Conservation (phyloP, 257 asterid genomes). For the Osmanthus fragrans region DNA sequence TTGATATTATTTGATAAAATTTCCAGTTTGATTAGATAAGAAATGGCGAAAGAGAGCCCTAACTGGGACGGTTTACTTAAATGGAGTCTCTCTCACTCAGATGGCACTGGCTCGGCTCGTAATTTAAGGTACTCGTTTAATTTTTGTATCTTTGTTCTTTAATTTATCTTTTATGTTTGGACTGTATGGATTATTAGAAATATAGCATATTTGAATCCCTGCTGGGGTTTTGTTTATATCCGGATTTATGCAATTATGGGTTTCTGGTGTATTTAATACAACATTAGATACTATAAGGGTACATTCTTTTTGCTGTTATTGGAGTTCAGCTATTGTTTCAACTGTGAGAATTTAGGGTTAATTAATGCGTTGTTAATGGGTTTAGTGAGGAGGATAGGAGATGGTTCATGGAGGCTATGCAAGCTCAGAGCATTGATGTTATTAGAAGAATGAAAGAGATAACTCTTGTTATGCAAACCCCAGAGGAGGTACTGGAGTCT, state of each 20-base stretch:
- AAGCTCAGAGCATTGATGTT: conserved; percentile 81
- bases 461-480: conserved; percentile 80
- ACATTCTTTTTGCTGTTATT: neutral
- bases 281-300: neutral
- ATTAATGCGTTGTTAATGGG: neutral
- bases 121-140: conserved; percentile 52
- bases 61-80: conserved; percentile 94
- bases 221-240: neutral
- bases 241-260: too few species aligned
- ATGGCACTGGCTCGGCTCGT: conserved; percentile 66
- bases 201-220: neutral
- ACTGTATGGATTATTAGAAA: neutral
- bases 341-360: neutral
- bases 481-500: conserved; percentile 73
- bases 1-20: neutral
- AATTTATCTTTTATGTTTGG: neutral
- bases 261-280: too few species aligned
- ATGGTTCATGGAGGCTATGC: conserved; percentile 99
- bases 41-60: conserved; percentile 80
- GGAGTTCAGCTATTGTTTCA: conserved; percentile 11
- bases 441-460: conserved; percentile 85
- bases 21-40: conserved; percentile 2
- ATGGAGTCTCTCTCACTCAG: conserved; percentile 92
- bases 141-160: neutral
- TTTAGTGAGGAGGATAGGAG: conserved; percentile 81